A percentile compares a stretch with the other conserved stretches of the same genome.
phyloP scores from a whole-genome alignment of 176 grass and related monocot genomes.

The Triticum turgidum region DNA sequence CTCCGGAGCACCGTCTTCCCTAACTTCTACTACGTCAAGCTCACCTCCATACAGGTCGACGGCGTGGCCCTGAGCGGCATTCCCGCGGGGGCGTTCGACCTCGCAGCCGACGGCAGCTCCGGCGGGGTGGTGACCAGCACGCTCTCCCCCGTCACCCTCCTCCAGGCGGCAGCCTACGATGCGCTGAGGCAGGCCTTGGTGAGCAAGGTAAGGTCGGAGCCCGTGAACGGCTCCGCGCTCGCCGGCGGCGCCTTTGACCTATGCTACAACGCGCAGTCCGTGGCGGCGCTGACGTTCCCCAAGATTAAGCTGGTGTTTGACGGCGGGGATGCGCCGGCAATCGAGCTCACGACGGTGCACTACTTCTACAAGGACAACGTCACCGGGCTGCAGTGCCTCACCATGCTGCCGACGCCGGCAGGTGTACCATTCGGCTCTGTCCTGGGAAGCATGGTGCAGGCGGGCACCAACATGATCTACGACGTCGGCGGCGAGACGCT shows the following conservation, averaged over 20 bases:
- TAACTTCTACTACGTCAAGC: not conserved
- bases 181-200: not conserved
- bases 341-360: not conserved
- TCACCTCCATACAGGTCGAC: slow-evolving; percentile 3
- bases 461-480: slow-evolving; percentile 30
- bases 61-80: not conserved
- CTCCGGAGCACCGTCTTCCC: not conserved
- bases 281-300: not conserved
- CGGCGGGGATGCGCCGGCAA: not conserved
- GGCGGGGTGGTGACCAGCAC: slow-evolving; percentile 28
- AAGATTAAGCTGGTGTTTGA: not conserved
- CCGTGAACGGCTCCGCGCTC: not conserved
- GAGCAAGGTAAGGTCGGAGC: not conserved
- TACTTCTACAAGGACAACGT: not conserved
- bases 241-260: not conserved
- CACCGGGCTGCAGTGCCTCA: slow-evolving; percentile 24
- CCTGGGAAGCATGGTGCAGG: slow-evolving; percentile 31
- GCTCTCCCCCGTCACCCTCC: not conserved
- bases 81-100: not conserved
- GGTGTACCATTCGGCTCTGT: not conserved
- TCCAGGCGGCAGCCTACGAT: not conserved
- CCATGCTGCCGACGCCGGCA: not conserved
- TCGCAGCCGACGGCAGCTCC: not conserved
- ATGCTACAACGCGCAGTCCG: not conserved
- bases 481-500: not conserved